A percentile compares a stretch with the other conserved stretches of the same genome.
phyloP scores from a whole-genome alignment of 768 basidiomycete genomes.

The Suillus lakei region DNA sequence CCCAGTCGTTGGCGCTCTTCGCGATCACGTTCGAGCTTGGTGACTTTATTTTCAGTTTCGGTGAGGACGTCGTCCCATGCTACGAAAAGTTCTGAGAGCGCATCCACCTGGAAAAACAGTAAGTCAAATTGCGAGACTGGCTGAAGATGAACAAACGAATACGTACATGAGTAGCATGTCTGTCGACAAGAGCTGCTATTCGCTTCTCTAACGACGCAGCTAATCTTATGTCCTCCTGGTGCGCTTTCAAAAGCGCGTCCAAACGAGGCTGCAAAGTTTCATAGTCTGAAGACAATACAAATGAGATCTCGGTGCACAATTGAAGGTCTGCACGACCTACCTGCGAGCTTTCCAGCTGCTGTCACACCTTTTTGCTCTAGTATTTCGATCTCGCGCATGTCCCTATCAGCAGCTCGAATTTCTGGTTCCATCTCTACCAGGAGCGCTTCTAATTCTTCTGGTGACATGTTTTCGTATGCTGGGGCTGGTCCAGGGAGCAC shows the following conservation, averaged over 20 bases:
- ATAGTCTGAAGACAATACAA: conserved; percentile 48
- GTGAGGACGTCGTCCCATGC: conserved; percentile 81
- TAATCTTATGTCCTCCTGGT: conserved; percentile 61
- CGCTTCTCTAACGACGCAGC: conserved; percentile 67
- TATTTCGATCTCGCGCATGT: conserved; percentile 76
- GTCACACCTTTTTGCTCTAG: conserved; percentile 74
- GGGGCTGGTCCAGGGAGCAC: conserved; percentile 52
- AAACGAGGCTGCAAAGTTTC: conserved; percentile 72
- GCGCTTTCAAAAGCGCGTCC: conserved; percentile 56
- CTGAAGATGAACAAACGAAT: background rate
- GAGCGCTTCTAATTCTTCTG: conserved; percentile 71
- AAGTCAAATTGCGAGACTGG: background rate
- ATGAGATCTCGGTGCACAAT: background rate
- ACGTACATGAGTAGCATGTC: conserved; percentile 72
- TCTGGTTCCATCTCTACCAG: conserved; percentile 83
- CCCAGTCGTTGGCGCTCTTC: conserved; percentile 67
- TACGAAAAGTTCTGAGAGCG: conserved; percentile 82
- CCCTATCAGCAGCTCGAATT: conserved; percentile 80
- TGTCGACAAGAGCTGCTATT: conserved; percentile 66
- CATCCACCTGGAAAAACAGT: conserved; percentile 62
- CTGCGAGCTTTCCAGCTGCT: conserved; percentile 71
- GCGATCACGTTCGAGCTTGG: conserved; percentile 61
- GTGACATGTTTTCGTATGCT: conserved; percentile 66
- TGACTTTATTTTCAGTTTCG: conserved; percentile 65
- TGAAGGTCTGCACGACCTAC: conserved; percentile 36